phyloP scores from a whole-genome alignment of 441 rosid genomes.

The Geranium incanum region DNA sequence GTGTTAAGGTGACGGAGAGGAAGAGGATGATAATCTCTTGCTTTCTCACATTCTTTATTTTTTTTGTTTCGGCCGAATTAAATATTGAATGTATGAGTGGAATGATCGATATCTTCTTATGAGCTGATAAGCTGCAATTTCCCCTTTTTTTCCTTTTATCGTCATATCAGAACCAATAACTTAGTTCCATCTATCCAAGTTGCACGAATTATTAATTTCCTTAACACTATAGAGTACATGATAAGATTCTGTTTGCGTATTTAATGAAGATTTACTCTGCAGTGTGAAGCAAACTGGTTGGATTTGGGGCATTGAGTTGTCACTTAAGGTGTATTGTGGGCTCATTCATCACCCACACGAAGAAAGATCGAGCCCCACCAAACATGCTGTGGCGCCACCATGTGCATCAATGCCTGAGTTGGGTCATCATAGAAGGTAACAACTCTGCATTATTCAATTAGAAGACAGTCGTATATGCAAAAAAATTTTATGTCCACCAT shows the following conservation, averaged over 20 bases:
- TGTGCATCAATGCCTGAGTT: conserved; percentile 8
- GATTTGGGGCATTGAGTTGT: not conserved
- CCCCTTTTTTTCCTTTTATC: not conserved
- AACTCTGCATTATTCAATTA: conserved; percentile 10
- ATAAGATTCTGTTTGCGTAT: conserved; percentile 5
- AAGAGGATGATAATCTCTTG: not conserved
- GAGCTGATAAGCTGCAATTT: not conserved
- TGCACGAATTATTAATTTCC: not conserved
- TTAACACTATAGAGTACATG: not conserved
- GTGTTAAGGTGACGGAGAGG: too few relatives aligned
- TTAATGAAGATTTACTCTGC: conserved; percentile 8
- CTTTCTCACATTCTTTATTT: conserved; percentile 6
- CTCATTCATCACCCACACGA: conserved; percentile 10
- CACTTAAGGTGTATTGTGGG: conserved; percentile 7
- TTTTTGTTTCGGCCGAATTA: not conserved
- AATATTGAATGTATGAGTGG: not conserved
- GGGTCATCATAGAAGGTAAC: not conserved
- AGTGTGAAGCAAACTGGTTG: conserved; percentile 2
- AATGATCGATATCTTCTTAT: not conserved
- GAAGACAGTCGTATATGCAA: not conserved
- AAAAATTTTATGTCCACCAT: not conserved
- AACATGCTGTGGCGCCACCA: conserved; percentile 10
- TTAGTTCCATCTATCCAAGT: not conserved
- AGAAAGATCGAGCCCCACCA: conserved; percentile 4
- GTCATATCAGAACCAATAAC: not conserved